A percentile compares a stretch with the other conserved stretches of the same genome.
Evolutionary conservation across 2,329 filamentous ascomycete genomes (phyloP).

Genomic region (Sporothrix variecibatus): DNA sequence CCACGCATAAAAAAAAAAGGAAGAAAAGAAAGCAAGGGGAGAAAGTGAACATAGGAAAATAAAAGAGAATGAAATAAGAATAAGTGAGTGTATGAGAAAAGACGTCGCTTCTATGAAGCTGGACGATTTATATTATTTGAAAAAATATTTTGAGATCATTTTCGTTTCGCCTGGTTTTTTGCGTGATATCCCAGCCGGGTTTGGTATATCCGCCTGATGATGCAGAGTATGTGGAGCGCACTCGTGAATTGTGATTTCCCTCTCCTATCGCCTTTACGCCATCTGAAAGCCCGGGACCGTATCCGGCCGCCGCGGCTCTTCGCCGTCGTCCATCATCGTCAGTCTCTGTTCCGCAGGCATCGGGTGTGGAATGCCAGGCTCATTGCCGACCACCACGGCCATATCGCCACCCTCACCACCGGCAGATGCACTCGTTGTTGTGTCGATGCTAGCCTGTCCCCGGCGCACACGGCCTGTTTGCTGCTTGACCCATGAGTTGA

Average conservation of each 20-base stretch:
- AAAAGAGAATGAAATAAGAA: constrained; percentile 17
- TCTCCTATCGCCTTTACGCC: background rate
- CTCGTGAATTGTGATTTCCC: background rate
- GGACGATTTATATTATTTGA: constrained; percentile 9
- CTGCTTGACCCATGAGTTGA: constrained; percentile 67
- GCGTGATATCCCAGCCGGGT: background rate
- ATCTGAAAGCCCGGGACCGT: constrained; percentile 28
- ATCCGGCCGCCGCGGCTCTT: constrained; percentile 49
- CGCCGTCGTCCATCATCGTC: constrained; percentile 52
- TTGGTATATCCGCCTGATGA: background rate
- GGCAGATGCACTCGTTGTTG: constrained; percentile 22
- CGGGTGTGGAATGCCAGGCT: constrained; percentile 38
- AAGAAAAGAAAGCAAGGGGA: background rate
- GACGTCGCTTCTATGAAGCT: background rate
- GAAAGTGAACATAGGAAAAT: background rate
- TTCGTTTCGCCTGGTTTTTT: background rate
- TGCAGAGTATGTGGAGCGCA: background rate
- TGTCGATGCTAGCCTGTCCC: constrained; percentile 44
- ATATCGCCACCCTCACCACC: background rate
- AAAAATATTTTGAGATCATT: background rate
- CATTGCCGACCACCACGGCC: constrained; percentile 31
- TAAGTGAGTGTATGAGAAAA: constrained; percentile 5
- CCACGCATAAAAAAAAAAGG: background rate
- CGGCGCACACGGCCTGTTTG: constrained; percentile 58
- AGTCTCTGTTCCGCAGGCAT: constrained; percentile 51